Evolutionary conservation across 371 early-diverging fungal species (phyloP).

Genomic region (Dinochytrium kinnereticum): DNA sequence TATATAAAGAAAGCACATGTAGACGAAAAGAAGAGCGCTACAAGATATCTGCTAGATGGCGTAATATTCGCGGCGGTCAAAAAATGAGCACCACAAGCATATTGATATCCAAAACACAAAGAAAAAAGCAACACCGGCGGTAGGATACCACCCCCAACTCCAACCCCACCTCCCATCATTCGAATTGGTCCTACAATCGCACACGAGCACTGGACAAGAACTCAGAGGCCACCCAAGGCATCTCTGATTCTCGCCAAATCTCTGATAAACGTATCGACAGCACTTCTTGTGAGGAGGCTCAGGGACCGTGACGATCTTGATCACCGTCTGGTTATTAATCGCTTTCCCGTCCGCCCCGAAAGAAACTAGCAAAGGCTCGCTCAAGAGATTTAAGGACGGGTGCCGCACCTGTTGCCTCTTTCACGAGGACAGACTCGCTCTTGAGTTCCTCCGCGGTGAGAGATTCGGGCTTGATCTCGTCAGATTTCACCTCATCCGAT

Average conservation of each 20-base stretch:
- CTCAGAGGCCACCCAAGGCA: background rate
- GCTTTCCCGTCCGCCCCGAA: conserved; percentile 2
- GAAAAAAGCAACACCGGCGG: too few relatives aligned
- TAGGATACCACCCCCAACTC: background rate
- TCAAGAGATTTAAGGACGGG: conserved; percentile 5
- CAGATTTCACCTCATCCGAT: background rate
- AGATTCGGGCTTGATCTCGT: background rate
- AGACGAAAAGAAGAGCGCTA: too few relatives aligned
- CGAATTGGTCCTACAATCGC: background rate
- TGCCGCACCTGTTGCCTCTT: background rate
- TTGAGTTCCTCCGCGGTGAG: background rate
- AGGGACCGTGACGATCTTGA: background rate
- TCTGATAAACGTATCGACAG: background rate
- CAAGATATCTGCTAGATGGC: too few relatives aligned
- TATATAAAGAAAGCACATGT: too few relatives aligned
- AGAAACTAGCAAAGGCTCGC: conserved; percentile 5
- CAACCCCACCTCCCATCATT: background rate
- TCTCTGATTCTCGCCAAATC: background rate
- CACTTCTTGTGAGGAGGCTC: background rate
- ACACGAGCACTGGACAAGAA: background rate
- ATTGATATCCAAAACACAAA: background rate
- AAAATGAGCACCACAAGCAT: background rate
- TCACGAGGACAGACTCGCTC: background rate
- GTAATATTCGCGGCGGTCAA: too few relatives aligned
- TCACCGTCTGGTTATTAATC: background rate